phyloP scores from a whole-genome alignment of 768 basidiomycete genomes.

The Coprinopsis cinerea region DNA sequence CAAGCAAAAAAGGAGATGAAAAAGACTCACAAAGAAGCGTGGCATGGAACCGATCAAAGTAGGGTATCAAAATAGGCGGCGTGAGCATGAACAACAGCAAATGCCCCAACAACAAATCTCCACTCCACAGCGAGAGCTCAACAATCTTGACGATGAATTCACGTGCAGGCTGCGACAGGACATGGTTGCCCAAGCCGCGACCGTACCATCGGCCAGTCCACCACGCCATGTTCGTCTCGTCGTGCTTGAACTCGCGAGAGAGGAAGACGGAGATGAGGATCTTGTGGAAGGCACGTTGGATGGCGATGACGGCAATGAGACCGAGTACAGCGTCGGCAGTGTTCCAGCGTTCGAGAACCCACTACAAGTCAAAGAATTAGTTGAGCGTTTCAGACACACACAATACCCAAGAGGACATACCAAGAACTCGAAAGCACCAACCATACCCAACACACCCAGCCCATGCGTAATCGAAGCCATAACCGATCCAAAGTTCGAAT shows the following conservation, averaged over 20 bases:
- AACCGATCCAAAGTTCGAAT: conserved; percentile 85
- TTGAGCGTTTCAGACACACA: conserved; percentile 4
- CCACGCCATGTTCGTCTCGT: conserved; percentile 98
- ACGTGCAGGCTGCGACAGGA: conserved; percentile 95
- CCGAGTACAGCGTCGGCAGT: conserved; percentile 91
- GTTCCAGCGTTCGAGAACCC: conserved; percentile 93
- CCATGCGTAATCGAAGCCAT: conserved; percentile 90
- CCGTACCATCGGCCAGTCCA: conserved; percentile 99
- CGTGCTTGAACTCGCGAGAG: conserved; percentile 98
- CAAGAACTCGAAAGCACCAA: conserved; percentile 95
- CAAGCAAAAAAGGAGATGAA: conserved; percentile 3
- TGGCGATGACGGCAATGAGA: conserved; percentile 83
- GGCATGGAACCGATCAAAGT: conserved; percentile 87
- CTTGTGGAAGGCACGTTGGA: conserved; percentile 93
- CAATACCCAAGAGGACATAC: conserved; percentile 39
- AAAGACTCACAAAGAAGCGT: conserved; percentile 77
- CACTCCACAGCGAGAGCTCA: conserved; percentile 92
- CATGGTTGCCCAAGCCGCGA: conserved; percentile 82
- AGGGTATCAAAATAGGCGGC: conserved; percentile 84
- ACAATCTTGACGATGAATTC: conserved; percentile 98
- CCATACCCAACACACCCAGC: conserved; percentile 76
- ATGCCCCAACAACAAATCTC: conserved; percentile 86
- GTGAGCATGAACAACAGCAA: conserved; percentile 88
- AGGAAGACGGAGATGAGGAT: conserved; percentile 90
- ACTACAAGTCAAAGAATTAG: conserved; percentile 39